Evolutionary conservation across 78 protist species (phyloP), one percentile per base, ranked within the genome.

Genomic region (Dictyostelium intermedium): DNA sequence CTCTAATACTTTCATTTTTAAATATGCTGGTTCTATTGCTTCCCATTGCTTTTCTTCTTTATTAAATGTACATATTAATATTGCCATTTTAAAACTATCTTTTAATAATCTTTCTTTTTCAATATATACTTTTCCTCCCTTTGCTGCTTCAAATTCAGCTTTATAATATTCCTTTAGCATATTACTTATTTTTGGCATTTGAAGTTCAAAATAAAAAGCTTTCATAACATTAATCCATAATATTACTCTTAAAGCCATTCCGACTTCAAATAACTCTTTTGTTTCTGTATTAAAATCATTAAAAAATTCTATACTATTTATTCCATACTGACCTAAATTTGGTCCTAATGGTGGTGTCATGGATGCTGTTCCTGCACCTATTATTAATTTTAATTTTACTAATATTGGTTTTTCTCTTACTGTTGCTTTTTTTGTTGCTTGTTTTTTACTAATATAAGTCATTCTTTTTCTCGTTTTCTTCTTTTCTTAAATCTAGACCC

Each of bases 281-380:
- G 82, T 76, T 76, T 76, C 82, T 13, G 35, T 39, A 76, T 76
- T 76, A 4, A 76, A 76, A 34, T 76, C 82, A 39, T 76, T 76
- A 76, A 39, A 76, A 41, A 76, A 76, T 76, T 76, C 82, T 13
- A 76, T 76, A 30, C 35, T 76, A 37, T 76, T 76, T 76, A 76
- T 76, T 39, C 82, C 82, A 76, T 76, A 76, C 41, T 76, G 82
- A 18, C 82, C 82, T 76, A 76, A 76, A 30, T 34, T 76, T 41
- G 82, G 82, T 41, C 82, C 82, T 76, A 76, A 76, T 76, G 82
- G 82, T 37, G 82, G 82, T 39, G 82, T 76, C 82, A 76, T 76
- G 16, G 82, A 30, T 9, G 82, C 82, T 18, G 35, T 37, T 76
- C 82, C 82, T 41, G 82, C 82, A 34, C 82, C 82, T 76, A 76